Evolutionary conservation across 768 basidiomycete genomes (phyloP), one percentile per base, ranked within the genome.

Genomic region (Amanita rimosa): DNA sequence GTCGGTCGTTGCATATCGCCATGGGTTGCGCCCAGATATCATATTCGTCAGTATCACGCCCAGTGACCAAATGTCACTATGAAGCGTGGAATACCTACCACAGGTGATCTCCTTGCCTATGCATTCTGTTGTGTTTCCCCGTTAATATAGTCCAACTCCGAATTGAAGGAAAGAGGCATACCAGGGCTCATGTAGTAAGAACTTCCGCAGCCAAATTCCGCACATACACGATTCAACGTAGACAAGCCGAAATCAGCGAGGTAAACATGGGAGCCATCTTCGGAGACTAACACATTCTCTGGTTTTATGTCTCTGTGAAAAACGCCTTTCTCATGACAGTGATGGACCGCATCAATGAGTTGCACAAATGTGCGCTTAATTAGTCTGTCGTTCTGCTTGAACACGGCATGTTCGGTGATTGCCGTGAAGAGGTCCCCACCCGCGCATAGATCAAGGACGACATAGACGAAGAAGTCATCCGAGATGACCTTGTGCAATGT

Each of bases 261-360:
- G 49, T 70, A 72, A 31, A 89, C 69, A 52, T 67, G 63, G 36
- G 62, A 58, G 13, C 81, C 80, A 44, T 63, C 78, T 58, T 62
- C 64, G 52, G 61, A 73, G 58, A 77, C 80, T 33, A 92, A 65
- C 22, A 90, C 71, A 60, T 83, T 89, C 61, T 91, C 90, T 0
- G 89, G 89, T 63, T 93, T 92, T 58, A 94, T 74, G 57, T 92
- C 88, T 21, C 89, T 83, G 64, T 93, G 91, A 59, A 75, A 89
- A 53, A 93, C 78, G 8, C 79, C 76, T 36, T 70, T 68, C 36
- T 67, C 61, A 57, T 93, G 88, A 58, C 84, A 88, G 59, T 83
- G 73, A 43, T 82, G 72, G 37, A 93, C 76, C 1, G 85, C 85
- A 54, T 89, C 85, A 45, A 93, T 65, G 44, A 94, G 76, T 58